These are phyloP conservation scores for Colletotrichum lentis DNA, from an alignment of 2,329 filamentous ascomycete genomes.

Conservation along the genomic window DNA sequence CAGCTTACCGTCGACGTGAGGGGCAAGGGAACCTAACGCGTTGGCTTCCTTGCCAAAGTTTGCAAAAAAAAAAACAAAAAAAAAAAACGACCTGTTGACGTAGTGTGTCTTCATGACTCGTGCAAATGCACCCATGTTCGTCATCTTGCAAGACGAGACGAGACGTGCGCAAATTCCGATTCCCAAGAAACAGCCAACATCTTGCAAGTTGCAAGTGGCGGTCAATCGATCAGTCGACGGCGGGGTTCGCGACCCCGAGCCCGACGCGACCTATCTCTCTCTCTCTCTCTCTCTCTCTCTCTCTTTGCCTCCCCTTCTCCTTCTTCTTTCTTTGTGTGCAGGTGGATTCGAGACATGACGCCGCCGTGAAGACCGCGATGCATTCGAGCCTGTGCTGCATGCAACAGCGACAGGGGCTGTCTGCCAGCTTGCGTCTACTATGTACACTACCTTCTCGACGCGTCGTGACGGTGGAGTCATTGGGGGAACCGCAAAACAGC, in stretches of 20 bases:
- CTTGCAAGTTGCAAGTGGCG: slow-evolving; percentile 32
- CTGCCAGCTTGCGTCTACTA: slow-evolving; percentile 8
- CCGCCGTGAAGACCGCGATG: slow-evolving; percentile 1
- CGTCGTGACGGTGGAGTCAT: slow-evolving; percentile 31
- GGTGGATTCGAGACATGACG: slow-evolving; percentile 8
- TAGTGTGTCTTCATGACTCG: slow-evolving; percentile 35
- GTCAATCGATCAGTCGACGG: slow-evolving; percentile 17
- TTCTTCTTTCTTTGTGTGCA: neutral
- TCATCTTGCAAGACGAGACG: slow-evolving; percentile 15
- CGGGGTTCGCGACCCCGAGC: slow-evolving; percentile 2
- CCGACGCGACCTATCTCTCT: slow-evolving; percentile 11
- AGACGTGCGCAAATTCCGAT: neutral
- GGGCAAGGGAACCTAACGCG: slow-evolving; percentile 16
- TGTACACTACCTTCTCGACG: neutral
- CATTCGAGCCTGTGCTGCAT: slow-evolving; percentile 1
- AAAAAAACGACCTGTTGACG: slow-evolving; percentile 19
- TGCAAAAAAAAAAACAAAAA: neutral
- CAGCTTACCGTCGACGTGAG: slow-evolving; percentile 11
- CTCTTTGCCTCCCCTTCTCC: too few species aligned
- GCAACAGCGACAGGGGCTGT: neutral
- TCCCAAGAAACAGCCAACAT: slow-evolving; percentile 18
- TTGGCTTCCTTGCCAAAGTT: slow-evolving; percentile 2
- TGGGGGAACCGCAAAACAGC: slow-evolving; percentile 36
- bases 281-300: too few species aligned
- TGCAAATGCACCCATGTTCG: slow-evolving; percentile 23